These are phyloP conservation scores for Aquilaria agallochum DNA, from an alignment of 441 rosid species.

Conservation along the genomic window DNA sequence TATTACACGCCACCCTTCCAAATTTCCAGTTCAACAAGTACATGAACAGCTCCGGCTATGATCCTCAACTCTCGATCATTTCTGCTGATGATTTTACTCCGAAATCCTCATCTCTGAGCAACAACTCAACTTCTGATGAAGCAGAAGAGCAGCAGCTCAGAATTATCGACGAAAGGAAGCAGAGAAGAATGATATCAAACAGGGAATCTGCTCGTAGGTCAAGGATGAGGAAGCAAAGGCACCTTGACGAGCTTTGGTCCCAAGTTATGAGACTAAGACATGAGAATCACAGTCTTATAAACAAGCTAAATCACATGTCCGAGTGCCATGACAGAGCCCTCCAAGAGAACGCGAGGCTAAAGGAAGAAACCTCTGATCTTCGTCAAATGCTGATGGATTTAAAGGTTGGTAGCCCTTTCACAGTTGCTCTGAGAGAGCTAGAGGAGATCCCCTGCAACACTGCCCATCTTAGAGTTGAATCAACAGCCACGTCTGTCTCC, in stretches of 20 bases:
- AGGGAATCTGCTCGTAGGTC: constrained; percentile 79
- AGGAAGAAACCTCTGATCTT: constrained; percentile 78
- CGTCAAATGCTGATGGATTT: constrained; percentile 55
- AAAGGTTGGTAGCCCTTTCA: constrained; percentile 46
- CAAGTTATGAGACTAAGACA: constrained; percentile 56
- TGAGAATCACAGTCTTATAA: constrained; percentile 61
- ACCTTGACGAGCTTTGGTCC: constrained; percentile 77
- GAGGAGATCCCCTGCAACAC: constrained; percentile 44
- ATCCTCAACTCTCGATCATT: constrained; percentile 12
- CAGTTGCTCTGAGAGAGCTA: constrained; percentile 33
- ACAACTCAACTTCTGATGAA: constrained; percentile 80
- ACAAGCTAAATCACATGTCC: constrained; percentile 59
- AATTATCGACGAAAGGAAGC: constrained; percentile 67
- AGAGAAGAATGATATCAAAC: constrained; percentile 71
- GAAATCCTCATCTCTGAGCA: constrained; percentile 44
- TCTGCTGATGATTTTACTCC: constrained; percentile 31
- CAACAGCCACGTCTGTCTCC: constrained; percentile 35
- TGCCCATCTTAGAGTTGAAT: constrained; percentile 40
- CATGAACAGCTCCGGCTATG: constrained; percentile 32
- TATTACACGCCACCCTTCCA: constrained; percentile 28
- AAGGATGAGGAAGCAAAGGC: constrained; percentile 76
- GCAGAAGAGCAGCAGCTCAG: constrained; percentile 62
- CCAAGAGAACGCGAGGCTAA: constrained; percentile 71
- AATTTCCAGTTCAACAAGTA: constrained; percentile 40
- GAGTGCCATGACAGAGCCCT: constrained; percentile 55